phyloP scores from a whole-genome alignment of 495 filamentous ascomycete genomes.

The Parathielavia hyrcaniae region DNA sequence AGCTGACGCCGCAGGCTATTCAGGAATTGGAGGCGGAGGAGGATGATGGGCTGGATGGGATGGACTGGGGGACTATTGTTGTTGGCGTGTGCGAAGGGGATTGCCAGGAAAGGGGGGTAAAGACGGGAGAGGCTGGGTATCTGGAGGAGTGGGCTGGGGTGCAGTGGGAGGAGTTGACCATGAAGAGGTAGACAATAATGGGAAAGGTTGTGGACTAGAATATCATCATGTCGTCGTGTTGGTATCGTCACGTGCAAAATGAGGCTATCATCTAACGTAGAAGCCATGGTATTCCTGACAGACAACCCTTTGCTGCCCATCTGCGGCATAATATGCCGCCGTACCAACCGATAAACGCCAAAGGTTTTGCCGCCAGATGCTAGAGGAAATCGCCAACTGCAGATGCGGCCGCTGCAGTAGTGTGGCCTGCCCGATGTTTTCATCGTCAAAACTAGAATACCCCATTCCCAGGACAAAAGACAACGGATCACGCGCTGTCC shows the following conservation, averaged over 20 bases:
- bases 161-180: constrained; percentile 80
- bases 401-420: constrained; percentile 14
- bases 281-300: constrained; percentile 18
- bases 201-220: not conserved
- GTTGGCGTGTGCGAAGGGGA: constrained; percentile 65
- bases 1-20: constrained; percentile 88
- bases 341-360: constrained; percentile 31
- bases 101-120: constrained; percentile 29
- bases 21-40: constrained; percentile 77
- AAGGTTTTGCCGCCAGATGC: constrained; percentile 28
- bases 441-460: constrained; percentile 14
- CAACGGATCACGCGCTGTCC: constrained; percentile 58
- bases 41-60: constrained; percentile 68
- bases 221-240: constrained; percentile 25
- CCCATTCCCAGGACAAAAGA: not conserved
- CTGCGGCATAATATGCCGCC: constrained; percentile 23
- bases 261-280: constrained; percentile 23
- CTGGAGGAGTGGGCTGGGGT: constrained; percentile 94
- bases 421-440: constrained; percentile 10
- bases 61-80: constrained; percentile 98
- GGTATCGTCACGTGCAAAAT: constrained; percentile 24
- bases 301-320: constrained; percentile 19
- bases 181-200: constrained; percentile 22
- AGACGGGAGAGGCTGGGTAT: constrained; percentile 44
- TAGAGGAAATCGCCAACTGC: constrained; percentile 13